Evolutionary conservation across 192 early-diverging fungal genomes (phyloP).

Genomic region (Pecoramyces ruminantium): DNA sequence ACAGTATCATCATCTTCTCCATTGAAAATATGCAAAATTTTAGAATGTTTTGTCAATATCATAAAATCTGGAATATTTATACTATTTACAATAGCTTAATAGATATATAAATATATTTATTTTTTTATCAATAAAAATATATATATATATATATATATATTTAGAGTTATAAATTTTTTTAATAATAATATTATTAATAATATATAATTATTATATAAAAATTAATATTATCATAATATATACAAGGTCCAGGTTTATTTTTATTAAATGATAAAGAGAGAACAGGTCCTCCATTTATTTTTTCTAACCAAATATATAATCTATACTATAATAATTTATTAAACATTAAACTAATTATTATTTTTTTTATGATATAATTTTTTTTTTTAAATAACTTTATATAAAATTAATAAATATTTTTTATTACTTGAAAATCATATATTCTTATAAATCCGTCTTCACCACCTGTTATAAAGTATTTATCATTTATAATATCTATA

Average conservation of each 20-base stretch:
- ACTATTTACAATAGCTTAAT: background rate
- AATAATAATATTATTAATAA: too few species aligned
- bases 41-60: background rate
- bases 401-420: too few species aligned
- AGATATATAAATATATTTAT: too few species aligned
- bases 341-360: too few species aligned
- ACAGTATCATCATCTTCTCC: background rate
- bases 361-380: too few species aligned
- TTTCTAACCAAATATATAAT: background rate
- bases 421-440: slow-evolving; percentile 30
- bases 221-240: too few species aligned
- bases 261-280: background rate
- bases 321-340: background rate
- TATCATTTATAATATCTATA: slow-evolving; percentile 10
- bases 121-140: too few species aligned
- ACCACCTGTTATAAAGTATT: slow-evolving; percentile 31
- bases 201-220: too few species aligned
- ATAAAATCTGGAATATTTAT: background rate
- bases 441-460: slow-evolving; percentile 30
- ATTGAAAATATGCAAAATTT: background rate
- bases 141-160: too few species aligned
- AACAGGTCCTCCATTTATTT: background rate
- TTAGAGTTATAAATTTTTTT: too few species aligned
- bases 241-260: background rate
- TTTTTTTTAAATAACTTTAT: too few species aligned